phyloP scores from a whole-genome alignment of 306 rosid genomes.

The Alnus glutinosa region DNA sequence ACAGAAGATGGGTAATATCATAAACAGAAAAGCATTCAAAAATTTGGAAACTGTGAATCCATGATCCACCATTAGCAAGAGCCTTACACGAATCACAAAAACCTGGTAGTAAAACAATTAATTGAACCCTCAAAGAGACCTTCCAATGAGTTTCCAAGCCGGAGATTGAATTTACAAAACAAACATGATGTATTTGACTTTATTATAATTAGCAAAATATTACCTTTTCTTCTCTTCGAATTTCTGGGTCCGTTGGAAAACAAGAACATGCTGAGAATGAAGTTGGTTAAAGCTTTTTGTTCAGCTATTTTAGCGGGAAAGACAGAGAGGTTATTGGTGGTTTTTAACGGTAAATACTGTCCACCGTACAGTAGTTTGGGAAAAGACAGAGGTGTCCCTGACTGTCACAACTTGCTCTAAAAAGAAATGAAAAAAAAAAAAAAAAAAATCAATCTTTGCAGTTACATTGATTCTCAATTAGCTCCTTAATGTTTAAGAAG shows the following conservation, averaged over 20 bases:
- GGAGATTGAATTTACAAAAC: slow-evolving; percentile 16
- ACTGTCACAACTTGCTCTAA: background rate
- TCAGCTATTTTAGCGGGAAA: slow-evolving; percentile 40
- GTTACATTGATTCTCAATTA: no score
- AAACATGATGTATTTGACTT: background rate
- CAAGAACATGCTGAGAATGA: slow-evolving; percentile 28
- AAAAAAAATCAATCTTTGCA: no score
- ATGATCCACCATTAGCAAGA: slow-evolving; percentile 1
- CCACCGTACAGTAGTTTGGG: slow-evolving; percentile 18
- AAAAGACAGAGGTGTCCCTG: slow-evolving; percentile 24
- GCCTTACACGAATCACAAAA: slow-evolving; percentile 27
- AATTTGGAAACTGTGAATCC: background rate
- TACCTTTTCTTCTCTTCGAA: background rate
- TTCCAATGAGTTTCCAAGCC: background rate
- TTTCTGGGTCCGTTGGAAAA: background rate
- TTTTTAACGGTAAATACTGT: slow-evolving; percentile 21
- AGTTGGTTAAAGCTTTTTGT: slow-evolving; percentile 30
- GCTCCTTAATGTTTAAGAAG: no score
- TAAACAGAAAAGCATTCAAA: background rate
- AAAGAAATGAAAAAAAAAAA: background rate
- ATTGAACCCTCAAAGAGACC: background rate
- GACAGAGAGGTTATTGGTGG: slow-evolving; percentile 38
- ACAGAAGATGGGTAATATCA: background rate
- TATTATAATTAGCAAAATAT: background rate
- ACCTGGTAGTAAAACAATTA: background rate